These are phyloP conservation scores for Immersiella caudata DNA, from an alignment of 495 filamentous ascomycete genomes.

Conservation along the genomic window DNA sequence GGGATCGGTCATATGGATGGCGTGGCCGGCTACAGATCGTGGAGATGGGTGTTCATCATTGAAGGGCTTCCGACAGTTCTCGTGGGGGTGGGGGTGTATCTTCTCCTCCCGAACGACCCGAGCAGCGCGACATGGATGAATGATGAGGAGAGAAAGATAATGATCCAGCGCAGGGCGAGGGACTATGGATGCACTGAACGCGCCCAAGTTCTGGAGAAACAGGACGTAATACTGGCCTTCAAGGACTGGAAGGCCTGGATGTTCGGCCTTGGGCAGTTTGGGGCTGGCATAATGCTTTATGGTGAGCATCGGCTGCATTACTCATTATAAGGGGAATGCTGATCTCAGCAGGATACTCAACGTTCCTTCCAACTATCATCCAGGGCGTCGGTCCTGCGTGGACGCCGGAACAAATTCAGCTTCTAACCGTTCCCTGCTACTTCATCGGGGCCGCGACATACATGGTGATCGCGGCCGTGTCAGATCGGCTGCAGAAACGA, in stretches of 20 bases:
- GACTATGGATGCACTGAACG: slow-evolving; percentile 63
- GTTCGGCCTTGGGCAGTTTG: slow-evolving; percentile 70
- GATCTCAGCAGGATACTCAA: slow-evolving; percentile 57
- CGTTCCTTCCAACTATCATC: slow-evolving; percentile 81
- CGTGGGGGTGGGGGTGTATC: slow-evolving; percentile 63
- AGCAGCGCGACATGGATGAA: slow-evolving; percentile 64
- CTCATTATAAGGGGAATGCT: neutral
- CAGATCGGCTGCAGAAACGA: slow-evolving; percentile 63
- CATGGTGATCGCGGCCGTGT: slow-evolving; percentile 61
- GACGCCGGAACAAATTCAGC: slow-evolving; percentile 64
- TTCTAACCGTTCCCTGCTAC: slow-evolving; percentile 80
- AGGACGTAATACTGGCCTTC: slow-evolving; percentile 52
- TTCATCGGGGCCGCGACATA: slow-evolving; percentile 68
- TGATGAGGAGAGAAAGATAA: slow-evolving; percentile 59
- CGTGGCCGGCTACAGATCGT: slow-evolving; percentile 59
- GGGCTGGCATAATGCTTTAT: slow-evolving; percentile 73
- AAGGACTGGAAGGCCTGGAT: slow-evolving; percentile 66
- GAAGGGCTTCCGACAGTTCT: slow-evolving; percentile 72
- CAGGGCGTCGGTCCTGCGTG: slow-evolving; percentile 61
- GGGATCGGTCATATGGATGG: slow-evolving; percentile 75
- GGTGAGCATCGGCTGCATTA: slow-evolving; percentile 35
- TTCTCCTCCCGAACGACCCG: slow-evolving; percentile 66
- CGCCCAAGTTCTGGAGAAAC: slow-evolving; percentile 60
- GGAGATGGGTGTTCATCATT: slow-evolving; percentile 71
- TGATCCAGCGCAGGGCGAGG: slow-evolving; percentile 46